Percentiles rank a stretch among this genome's conserved stretches.
Conservation (phyloP, 768 basidiomycete species). For the Termitomyces sp. region DNA sequence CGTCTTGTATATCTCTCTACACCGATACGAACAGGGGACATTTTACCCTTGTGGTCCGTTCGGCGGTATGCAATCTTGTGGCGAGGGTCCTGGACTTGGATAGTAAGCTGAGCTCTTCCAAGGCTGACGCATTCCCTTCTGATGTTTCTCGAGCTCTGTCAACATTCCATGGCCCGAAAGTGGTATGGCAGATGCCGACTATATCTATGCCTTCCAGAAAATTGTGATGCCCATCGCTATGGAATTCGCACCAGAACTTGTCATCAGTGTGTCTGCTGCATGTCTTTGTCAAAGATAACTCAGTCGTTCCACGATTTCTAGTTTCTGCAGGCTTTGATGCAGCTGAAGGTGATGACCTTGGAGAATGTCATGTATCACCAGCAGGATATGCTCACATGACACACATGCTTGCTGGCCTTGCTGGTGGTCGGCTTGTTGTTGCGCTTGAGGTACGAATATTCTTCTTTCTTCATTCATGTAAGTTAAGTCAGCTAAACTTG, state of each 20-base stretch:
- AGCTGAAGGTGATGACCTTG: constrained; percentile 87
- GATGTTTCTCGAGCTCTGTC: constrained; percentile 59
- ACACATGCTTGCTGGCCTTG: constrained; percentile 88
- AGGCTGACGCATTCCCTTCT: constrained; percentile 3
- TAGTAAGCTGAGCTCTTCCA: constrained; percentile 50
- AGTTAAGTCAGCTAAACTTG: not conserved
- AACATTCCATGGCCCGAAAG: constrained; percentile 91
- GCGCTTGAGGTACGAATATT: constrained; percentile 73
- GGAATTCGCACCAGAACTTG: constrained; percentile 94
- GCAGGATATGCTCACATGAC: constrained; percentile 98
- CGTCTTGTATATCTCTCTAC: constrained; percentile 91
- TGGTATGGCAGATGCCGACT: constrained; percentile 94
- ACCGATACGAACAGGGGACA: constrained; percentile 86
- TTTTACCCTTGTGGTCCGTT: constrained; percentile 95
- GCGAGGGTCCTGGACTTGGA: constrained; percentile 79
- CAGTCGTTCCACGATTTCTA: constrained; percentile 24
- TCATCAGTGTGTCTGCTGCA: constrained; percentile 68
- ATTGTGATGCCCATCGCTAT: constrained; percentile 96
- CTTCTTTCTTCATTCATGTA: not conserved
- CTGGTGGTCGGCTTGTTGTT: constrained; percentile 84
- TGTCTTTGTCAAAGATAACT: not conserved
- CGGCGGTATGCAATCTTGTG: constrained; percentile 82
- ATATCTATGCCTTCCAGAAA: constrained; percentile 93
- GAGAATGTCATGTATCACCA: constrained; percentile 87
- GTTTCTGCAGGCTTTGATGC: constrained; percentile 99